Conservation (phyloP, 176 grass and related monocot genomes). For the Musa schizocarpa region DNA sequence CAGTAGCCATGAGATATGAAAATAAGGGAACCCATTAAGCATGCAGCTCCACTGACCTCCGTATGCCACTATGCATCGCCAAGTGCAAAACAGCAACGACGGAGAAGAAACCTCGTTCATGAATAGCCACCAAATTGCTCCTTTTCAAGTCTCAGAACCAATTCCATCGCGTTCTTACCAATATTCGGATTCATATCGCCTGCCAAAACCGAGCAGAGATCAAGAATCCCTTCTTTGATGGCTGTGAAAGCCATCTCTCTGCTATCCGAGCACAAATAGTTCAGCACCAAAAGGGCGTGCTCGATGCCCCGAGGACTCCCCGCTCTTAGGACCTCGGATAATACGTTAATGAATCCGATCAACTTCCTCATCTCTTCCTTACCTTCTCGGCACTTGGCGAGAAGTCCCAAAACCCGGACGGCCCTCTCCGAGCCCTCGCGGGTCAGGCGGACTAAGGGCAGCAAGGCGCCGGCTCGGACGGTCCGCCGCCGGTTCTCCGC, state of each 20-base stretch:
- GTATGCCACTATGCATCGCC: background rate
- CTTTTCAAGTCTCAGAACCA: conserved; percentile 60
- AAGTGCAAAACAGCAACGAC: no score
- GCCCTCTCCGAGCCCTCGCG: conserved; percentile 64
- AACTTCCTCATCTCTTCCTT: conserved; percentile 53
- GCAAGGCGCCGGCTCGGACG: conserved; percentile 44
- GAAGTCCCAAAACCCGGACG: conserved; percentile 62
- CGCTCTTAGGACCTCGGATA: conserved; percentile 29
- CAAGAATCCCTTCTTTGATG: conserved; percentile 57
- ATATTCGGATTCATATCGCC: conserved; percentile 69
- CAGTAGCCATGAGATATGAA: conserved; percentile 7
- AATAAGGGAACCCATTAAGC: background rate
- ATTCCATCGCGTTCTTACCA: conserved; percentile 57
- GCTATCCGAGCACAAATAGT: conserved; percentile 54
- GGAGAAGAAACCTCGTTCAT: background rate
- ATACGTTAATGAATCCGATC: conserved; percentile 35
- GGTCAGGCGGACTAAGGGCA: conserved; percentile 44
- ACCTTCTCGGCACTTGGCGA: conserved; percentile 70
- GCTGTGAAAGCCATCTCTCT: conserved; percentile 41
- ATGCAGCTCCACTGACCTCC: background rate
- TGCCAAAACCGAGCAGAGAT: conserved; percentile 48
- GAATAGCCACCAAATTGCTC: conserved; percentile 22
- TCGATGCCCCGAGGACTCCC: conserved; percentile 62
- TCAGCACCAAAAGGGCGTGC: conserved; percentile 62
- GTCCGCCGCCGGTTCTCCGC: conserved; percentile 59